Evolutionary conservation across 257 asterid species (phyloP).

Genomic region (Hygrophila difformis): DNA sequence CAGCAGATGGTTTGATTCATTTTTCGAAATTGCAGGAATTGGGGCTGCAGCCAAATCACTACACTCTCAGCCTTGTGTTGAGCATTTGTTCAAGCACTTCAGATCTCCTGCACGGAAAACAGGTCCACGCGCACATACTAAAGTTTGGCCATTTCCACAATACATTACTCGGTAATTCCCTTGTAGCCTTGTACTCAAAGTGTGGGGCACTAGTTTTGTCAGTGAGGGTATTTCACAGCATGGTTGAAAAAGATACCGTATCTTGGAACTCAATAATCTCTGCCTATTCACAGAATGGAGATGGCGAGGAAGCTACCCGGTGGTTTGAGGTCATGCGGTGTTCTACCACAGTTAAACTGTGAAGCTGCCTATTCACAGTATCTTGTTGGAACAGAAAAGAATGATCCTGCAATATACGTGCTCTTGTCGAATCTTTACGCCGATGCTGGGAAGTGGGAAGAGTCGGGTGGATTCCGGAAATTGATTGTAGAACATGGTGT

Average conservation of each 20-base stretch:
- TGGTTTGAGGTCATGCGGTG: conserved; percentile 58
- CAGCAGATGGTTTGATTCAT: conserved; percentile 38
- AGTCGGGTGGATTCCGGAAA: conserved; percentile 61
- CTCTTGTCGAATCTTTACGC: conserved; percentile 71
- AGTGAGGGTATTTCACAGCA: conserved; percentile 42
- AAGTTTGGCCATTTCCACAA: conserved; percentile 37
- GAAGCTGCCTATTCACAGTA: conserved; percentile 49
- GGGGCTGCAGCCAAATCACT: conserved; percentile 44
- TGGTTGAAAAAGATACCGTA: conserved; percentile 43
- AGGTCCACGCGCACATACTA: conserved; percentile 45
- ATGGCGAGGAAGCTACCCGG: conserved; percentile 51
- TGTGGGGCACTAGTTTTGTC: conserved; percentile 55
- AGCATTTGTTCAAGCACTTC: conserved; percentile 56
- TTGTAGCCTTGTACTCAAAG: conserved; percentile 62
- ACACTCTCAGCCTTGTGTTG: conserved; percentile 65
- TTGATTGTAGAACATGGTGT: conserved; percentile 46
- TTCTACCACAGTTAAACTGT: conserved; percentile 29
- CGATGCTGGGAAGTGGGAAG: conserved; percentile 71
- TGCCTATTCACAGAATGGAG: conserved; percentile 67
- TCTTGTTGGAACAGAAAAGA: conserved; percentile 45
- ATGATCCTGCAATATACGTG: conserved; percentile 57
- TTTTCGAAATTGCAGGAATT: conserved; percentile 30
- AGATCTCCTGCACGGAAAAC: conserved; percentile 52
- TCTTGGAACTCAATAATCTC: conserved; percentile 85
- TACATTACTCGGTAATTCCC: conserved; percentile 55